These are phyloP conservation scores for Martiniozyma asiatica DNA, from an alignment of 1,139 yeast genomes.

Conservation along the genomic window DNA sequence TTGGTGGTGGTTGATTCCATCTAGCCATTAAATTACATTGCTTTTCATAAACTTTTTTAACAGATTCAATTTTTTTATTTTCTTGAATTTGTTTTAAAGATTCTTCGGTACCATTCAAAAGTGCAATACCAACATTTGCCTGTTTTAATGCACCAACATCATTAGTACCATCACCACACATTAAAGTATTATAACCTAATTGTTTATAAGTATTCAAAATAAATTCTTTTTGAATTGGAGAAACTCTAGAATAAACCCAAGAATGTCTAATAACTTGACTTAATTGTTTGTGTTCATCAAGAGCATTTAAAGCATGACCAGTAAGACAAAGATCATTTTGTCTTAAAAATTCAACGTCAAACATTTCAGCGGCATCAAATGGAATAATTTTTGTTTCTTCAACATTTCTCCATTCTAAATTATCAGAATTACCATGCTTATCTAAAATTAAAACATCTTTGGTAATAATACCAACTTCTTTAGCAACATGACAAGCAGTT, in stretches of 20 bases:
- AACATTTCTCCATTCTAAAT: conserved; percentile 76
- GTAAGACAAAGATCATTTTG: conserved; percentile 83
- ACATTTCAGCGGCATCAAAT: conserved; percentile 40
- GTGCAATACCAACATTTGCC: conserved; percentile 96
- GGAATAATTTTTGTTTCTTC: conserved; percentile 67
- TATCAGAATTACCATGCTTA: conserved; percentile 40
- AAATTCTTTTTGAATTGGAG: conserved; percentile 91
- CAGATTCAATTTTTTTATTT: conserved; percentile 54
- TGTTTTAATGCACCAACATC: conserved; percentile 99
- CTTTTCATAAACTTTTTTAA: conserved; percentile 65
- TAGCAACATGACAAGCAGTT: conserved; percentile 97
- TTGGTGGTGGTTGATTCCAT: conserved; percentile 81
- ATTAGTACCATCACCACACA: conserved; percentile 99
- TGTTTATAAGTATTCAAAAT: conserved; percentile 73
- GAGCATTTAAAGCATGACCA: conserved; percentile 73
- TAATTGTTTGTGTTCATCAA: conserved; percentile 52
- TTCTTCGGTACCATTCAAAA: conserved; percentile 92
- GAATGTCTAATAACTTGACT: conserved; percentile 69
- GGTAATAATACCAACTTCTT: conserved; percentile 79
- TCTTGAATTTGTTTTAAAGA: conserved; percentile 87
- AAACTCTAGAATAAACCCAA: conserved; percentile 97
- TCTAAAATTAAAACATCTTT: conserved; percentile 79
- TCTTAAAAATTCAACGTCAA: conserved; percentile 48
- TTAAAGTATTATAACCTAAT: conserved; percentile 83
- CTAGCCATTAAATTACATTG: conserved; percentile 66